Evolutionary conservation across 306 rosid species (phyloP).

Genomic region (Canavalia gladiata): DNA sequence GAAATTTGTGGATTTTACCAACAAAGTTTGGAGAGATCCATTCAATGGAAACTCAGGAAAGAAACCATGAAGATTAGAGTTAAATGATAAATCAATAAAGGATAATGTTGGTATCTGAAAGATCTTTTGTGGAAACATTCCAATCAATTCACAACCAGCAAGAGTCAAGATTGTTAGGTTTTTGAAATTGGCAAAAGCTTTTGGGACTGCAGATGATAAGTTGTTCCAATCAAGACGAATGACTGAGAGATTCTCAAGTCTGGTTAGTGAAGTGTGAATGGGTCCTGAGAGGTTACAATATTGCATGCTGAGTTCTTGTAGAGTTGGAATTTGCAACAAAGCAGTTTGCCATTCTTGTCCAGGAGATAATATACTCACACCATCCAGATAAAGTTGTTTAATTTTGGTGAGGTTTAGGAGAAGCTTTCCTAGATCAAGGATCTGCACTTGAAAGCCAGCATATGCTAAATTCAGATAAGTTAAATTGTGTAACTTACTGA

Average conservation of each 20-base stretch:
- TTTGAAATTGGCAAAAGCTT: conserved; percentile 18
- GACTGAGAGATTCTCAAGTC: neutral
- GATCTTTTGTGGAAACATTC: conserved; percentile 45
- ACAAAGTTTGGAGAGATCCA: neutral
- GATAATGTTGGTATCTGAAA: conserved; percentile 41
- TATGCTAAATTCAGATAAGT: conserved; percentile 31
- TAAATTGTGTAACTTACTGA: conserved; percentile 35
- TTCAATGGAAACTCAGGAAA: conserved; percentile 30
- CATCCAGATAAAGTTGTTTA: conserved; percentile 46
- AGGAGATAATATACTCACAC: conserved; percentile 12
- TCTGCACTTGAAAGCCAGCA: conserved; percentile 45
- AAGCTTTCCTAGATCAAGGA: neutral
- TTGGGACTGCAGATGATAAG: conserved; percentile 36
- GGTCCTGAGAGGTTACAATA: conserved; percentile 30
- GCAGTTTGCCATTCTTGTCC: conserved; percentile 55
- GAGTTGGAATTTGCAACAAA: neutral
- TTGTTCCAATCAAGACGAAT: neutral
- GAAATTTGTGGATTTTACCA: neutral
- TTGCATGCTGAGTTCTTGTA: conserved; percentile 35
- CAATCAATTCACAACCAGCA: neutral
- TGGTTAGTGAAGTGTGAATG: conserved; percentile 16
- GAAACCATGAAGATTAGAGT: neutral
- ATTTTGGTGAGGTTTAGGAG: conserved; percentile 45
- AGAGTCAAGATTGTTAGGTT: conserved; percentile 29
- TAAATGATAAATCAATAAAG: neutral